phyloP scores from a whole-genome alignment of 2,329 filamentous ascomycete species.

The Ciborinia camelliae region DNA sequence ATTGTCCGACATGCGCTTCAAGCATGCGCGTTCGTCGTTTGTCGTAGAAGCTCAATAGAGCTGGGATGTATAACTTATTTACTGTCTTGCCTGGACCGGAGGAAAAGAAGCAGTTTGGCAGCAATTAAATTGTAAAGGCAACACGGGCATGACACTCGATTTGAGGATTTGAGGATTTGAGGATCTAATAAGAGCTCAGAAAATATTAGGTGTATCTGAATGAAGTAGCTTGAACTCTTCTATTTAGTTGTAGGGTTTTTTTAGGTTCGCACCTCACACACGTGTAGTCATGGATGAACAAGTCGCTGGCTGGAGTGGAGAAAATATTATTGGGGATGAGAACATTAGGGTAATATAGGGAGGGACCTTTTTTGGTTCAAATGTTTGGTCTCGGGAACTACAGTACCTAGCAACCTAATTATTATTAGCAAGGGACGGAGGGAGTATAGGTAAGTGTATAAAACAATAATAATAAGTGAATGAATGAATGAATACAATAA shows the following conservation, averaged over 20 bases:
- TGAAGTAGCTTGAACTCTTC: slow-evolving; percentile 12
- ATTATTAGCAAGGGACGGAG: no score
- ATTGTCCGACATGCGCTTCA: slow-evolving; percentile 30
- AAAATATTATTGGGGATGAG: slow-evolving; percentile 5
- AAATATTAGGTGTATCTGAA: not conserved
- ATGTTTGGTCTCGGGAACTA: slow-evolving; percentile 3
- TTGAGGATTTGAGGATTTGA: not conserved
- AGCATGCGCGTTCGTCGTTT: slow-evolving; percentile 10
- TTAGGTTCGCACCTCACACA: slow-evolving; percentile 1
- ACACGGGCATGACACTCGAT: slow-evolving; percentile 19
- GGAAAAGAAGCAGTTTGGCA: slow-evolving; percentile 12
- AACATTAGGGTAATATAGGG: no score
- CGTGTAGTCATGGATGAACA: slow-evolving; percentile 8
- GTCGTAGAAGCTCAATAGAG: slow-evolving; percentile 17
- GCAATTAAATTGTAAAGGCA: slow-evolving; percentile 11
- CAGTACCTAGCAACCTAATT: no score
- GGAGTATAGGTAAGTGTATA: not conserved
- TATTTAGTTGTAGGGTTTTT: slow-evolving; percentile 8
- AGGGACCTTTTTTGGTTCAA: not conserved
- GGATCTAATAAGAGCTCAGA: not conserved
- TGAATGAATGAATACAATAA: no score
- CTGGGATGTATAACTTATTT: slow-evolving; percentile 7
- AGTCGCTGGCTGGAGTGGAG: slow-evolving; percentile 10
- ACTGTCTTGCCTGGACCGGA: slow-evolving; percentile 14
- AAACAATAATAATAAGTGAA: no score